phyloP scores from a whole-genome alignment of 164 flowering plant species.

The Macadamia integrifolia region DNA sequence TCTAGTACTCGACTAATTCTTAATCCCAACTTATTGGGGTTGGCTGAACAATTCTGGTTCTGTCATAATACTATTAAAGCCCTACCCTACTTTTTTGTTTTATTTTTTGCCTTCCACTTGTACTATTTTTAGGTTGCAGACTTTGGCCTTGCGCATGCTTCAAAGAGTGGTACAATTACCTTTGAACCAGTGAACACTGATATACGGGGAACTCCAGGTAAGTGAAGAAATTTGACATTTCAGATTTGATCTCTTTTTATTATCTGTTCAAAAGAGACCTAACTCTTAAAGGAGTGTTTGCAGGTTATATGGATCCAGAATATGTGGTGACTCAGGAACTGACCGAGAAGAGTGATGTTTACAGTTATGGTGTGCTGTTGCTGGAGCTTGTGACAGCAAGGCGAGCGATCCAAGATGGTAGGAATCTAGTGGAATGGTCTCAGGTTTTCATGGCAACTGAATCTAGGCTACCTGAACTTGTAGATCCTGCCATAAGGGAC shows the following conservation, averaged over 20 bases:
- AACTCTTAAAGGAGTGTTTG: constrained; percentile 4
- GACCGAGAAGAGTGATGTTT: constrained; percentile 92
- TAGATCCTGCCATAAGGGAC: constrained; percentile 60
- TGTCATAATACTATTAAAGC: no score
- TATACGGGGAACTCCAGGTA: constrained; percentile 96
- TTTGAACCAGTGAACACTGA: constrained; percentile 94
- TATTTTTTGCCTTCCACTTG: neutral
- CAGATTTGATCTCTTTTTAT: neutral
- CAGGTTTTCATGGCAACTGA: constrained; percentile 51
- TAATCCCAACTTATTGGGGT: no score
- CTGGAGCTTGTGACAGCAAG: constrained; percentile 77
- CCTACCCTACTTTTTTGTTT: neutral
- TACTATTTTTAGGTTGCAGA: constrained; percentile 68
- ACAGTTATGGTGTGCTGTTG: constrained; percentile 90
- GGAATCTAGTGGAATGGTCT: constrained; percentile 85
- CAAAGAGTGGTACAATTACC: constrained; percentile 71
- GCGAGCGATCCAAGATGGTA: constrained; percentile 76
- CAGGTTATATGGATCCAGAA: constrained; percentile 99
- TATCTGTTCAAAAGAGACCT: constrained; percentile 6
- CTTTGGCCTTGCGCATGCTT: constrained; percentile 93
- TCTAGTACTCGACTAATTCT: no score
- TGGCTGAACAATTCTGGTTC: no score
- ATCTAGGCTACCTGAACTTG: constrained; percentile 56
- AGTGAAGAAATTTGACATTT: constrained; percentile 10
- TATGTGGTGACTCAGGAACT: constrained; percentile 84